Evolutionary conservation across 2,329 filamentous ascomycete genomes (phyloP), one percentile per base, ranked within the genome.

Genomic region (Ceratocystis cacaofunesta): DNA sequence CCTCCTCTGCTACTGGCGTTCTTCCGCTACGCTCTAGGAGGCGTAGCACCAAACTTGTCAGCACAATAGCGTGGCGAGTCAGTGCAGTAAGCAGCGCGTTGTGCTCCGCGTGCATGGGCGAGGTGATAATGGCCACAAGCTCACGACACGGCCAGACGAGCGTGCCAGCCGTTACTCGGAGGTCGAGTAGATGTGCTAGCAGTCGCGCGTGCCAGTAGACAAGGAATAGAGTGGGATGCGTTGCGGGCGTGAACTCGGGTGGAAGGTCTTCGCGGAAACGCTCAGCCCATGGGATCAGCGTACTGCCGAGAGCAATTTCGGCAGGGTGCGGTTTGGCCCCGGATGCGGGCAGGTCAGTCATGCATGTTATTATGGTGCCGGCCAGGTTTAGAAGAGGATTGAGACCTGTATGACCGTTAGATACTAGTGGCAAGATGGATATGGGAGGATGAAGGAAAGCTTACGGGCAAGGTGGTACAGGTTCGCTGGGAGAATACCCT

Each of bases 151-250:
- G 48, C 48, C 48, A 46, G 8, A 66, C 6, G 5, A 66, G 48
- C 4, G 46, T 19, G 30, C 19, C 32, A 10, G 36, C 25, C 22
- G 50, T n/a, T 17, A 46, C 77, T 10, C 78, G 78, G 1, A 82
- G 79, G 46, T 80, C 82, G 64, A 85, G 76, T 1, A 88, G 78
- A 63, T 85, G 83, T 8, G 83, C 78, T 19, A 90, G 76, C 7
- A 89, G 78, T 68, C 85, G 83, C 69, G 83, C 80, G 72, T 89
- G 85, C 82, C 87, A 88, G 74, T 88, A 89, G 19, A 82, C 82
- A 28, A 90, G 77, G 69, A 87, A 83, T 1, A 89, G 77, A 41
- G 86, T 72, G 2, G 82, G 82, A 61, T 80, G 77, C 2, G 77
- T 75, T 0, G 74, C 71, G 3, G 79, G 78, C 25, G 82, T 82